Conservation (phyloP, 805 yeast species). For the Cyberlindnera amylophila region DNA sequence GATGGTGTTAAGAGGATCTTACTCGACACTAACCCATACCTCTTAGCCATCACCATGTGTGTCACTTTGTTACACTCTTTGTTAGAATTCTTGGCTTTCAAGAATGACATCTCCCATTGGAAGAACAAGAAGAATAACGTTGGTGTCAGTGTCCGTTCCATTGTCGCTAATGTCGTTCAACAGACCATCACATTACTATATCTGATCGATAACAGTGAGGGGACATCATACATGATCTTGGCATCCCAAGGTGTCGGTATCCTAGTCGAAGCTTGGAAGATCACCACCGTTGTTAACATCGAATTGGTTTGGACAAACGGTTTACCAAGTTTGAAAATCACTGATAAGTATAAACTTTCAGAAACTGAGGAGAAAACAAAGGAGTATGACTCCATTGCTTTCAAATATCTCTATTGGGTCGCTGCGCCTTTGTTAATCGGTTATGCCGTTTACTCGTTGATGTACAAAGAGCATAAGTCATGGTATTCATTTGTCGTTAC, state of each 20-base stretch:
- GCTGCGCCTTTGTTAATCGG: constrained; percentile 35
- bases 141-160: constrained; percentile 37
- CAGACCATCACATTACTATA: constrained; percentile 37
- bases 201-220: constrained; percentile 36
- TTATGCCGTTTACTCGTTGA: constrained; percentile 34
- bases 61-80: constrained; percentile 36
- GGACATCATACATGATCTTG: constrained; percentile 36
- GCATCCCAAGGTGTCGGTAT: constrained; percentile 36
- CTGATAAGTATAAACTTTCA: constrained; percentile 33
- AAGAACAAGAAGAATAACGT: constrained; percentile 36
- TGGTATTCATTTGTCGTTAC: constrained; percentile 40
- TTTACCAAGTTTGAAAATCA: constrained; percentile 25
- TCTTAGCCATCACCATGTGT: constrained; percentile 30
- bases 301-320: constrained; percentile 23
- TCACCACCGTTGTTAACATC: constrained; percentile 34
- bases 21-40: constrained; percentile 35
- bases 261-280: constrained; percentile 40
- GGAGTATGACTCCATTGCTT: constrained; percentile 39
- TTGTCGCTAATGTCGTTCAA: constrained; percentile 37
- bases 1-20: constrained; percentile 35
- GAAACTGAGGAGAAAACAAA: constrained; percentile 37
- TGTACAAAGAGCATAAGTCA: constrained; percentile 37
- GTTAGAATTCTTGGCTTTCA: constrained; percentile 39
- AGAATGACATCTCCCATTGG: constrained; percentile 40
- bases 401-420: constrained; percentile 34